phyloP scores from a whole-genome alignment of 2,329 filamentous ascomycete genomes.

The Paecilomyces dactylethromorphus region DNA sequence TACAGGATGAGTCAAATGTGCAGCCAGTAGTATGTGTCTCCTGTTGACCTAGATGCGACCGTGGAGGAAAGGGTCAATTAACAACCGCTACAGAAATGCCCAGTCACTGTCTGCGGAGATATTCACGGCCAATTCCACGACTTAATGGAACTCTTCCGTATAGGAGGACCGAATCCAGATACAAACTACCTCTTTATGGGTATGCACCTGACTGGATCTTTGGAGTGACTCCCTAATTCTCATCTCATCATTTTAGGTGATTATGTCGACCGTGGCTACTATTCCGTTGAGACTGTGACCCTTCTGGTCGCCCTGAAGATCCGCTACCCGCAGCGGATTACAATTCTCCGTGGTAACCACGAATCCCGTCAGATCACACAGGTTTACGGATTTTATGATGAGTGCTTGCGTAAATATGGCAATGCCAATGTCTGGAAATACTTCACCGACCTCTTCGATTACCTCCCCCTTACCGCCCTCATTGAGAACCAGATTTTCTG shows the following conservation, averaged over 20 bases:
- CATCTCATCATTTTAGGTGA: constrained; percentile 56
- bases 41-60: constrained; percentile 2
- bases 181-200: constrained; percentile 99
- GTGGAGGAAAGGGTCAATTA: constrained; percentile 9
- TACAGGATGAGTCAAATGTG: constrained; percentile 97
- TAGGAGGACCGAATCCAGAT: constrained; percentile 94
- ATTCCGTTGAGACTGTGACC: constrained; percentile 96
- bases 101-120: constrained; percentile 96
- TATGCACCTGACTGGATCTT: constrained; percentile 37
- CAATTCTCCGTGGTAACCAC: constrained; percentile 97
- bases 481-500: constrained; percentile 99
- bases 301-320: constrained; percentile 96
- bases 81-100: constrained; percentile 68
- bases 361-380: constrained; percentile 98
- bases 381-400: constrained; percentile 98
- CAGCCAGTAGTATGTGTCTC: constrained; percentile 78
- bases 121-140: constrained; percentile 99
- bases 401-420: constrained; percentile 95
- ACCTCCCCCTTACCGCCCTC: constrained; percentile 89
- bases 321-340: constrained; percentile 95
- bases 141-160: constrained; percentile 98
- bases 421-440: constrained; percentile 99
- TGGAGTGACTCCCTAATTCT: constrained; percentile 8
- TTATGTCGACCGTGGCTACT: constrained; percentile 98
- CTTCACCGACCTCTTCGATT: constrained; percentile 99